Base-by-base conservation (phyloP, 177 flowering plant genomes). In the Vitis hybrid region DNA sequence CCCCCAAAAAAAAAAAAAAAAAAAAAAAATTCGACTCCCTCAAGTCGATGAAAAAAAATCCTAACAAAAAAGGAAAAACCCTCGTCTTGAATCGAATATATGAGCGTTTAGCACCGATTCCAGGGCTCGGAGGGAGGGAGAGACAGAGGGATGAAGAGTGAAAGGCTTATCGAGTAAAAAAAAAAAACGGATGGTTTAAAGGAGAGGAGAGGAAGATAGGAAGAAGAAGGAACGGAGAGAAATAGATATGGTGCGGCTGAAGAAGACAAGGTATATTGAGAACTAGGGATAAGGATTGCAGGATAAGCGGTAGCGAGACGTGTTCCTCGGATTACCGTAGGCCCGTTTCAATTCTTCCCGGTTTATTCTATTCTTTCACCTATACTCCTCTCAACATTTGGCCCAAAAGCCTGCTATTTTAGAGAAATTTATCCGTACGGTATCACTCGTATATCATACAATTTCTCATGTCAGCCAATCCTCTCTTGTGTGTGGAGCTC, bases 241-340 rank as follows among this genome's bases (percentile, higher is more conserved):
- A 39, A 39, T 39, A 39, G 48, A 39, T 39, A 39, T 39, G 48
- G 48, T 39, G 9, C 8, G 8, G 8, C 48, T 8, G 48, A 55
- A 73, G 68, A 71, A 67, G 58, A 55, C 11, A 15, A 22, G 13
- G 62, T 16, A 29, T 16, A 39, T 66, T 51, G 15, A 39, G 55
- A 59, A 65, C 2, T 58, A 5, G 10, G 80, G 90, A 86, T 86
- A 87, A 84, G 89, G 82, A 79, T 77, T 65, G 29, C 51, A 70
- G 68, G 76, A 80, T 74, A 49, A 74, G 85, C 76, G 87, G 84
- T 67, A 66, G 76, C 63, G 68, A 77, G 73, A 52, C 66, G 76
- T 2, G 74, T 59, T 51, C 53, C 5, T 19, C 1, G 70, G 87
- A 86, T 82, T 81, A 55, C 85, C 77, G 74, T 80, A 74, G 86